These are phyloP conservation scores for Saitozyma podzolica DNA, from an alignment of 768 basidiomycete species.

Conservation along the genomic window DNA sequence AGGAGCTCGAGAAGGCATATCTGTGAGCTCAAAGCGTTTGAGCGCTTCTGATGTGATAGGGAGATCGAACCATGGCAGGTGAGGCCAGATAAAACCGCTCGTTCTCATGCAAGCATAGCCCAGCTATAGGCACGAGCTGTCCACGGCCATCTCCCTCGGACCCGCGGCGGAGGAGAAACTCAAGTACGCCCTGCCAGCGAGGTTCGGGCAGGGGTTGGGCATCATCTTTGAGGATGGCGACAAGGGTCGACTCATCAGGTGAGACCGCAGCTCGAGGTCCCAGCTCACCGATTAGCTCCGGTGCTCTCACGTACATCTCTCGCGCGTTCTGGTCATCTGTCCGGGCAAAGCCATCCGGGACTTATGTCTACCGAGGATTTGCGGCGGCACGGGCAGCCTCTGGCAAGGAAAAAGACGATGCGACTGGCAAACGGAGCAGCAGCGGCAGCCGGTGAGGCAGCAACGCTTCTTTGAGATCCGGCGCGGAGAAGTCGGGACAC, in stretches of 20 bases:
- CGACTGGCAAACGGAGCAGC: slow-evolving; percentile 10
- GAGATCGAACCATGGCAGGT: slow-evolving; percentile 52
- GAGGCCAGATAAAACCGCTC: background rate
- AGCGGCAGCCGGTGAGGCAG: slow-evolving; percentile 41
- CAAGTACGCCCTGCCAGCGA: slow-evolving; percentile 45
- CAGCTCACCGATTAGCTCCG: slow-evolving; percentile 21
- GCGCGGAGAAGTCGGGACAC: no score
- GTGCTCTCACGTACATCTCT: slow-evolving; percentile 45
- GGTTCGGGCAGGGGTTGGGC: slow-evolving; percentile 39
- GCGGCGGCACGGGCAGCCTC: slow-evolving; percentile 42
- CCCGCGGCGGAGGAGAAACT: slow-evolving; percentile 55
- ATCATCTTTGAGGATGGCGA: slow-evolving; percentile 55
- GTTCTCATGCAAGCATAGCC: slow-evolving; percentile 18
- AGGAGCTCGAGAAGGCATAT: slow-evolving; percentile 54
- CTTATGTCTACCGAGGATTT: slow-evolving; percentile 54
- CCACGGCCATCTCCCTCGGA: slow-evolving; percentile 51
- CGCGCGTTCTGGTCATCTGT: slow-evolving; percentile 49
- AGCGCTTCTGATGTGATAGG: slow-evolving; percentile 20
- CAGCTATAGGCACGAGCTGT: slow-evolving; percentile 55
- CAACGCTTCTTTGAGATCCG: slow-evolving; percentile 21
- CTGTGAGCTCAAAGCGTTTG: slow-evolving; percentile 9
- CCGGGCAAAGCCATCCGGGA: slow-evolving; percentile 48
- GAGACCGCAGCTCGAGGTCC: slow-evolving; percentile 13
- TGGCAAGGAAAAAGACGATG: slow-evolving; percentile 22
- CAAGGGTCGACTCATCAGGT: slow-evolving; percentile 52